Conservation (phyloP, 2,329 filamentous ascomycete genomes). For the Exophiala lecanii-corni region DNA sequence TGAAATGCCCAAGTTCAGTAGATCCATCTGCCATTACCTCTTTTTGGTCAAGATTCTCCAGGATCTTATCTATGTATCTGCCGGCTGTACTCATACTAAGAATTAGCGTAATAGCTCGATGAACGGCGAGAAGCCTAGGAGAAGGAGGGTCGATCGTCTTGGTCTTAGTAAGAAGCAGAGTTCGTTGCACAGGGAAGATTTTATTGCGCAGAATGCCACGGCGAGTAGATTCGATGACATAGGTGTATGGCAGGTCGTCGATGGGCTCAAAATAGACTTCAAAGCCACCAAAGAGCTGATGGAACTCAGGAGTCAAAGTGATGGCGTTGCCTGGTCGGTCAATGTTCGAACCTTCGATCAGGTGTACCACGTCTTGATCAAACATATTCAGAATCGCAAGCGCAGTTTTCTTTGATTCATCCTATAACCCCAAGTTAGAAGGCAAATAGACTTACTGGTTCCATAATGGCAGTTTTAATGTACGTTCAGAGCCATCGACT, state of each 20-base stretch:
- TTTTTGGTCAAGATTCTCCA: slow-evolving; percentile 25
- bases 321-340: slow-evolving; percentile 40
- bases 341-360: slow-evolving; percentile 39
- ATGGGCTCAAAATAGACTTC: slow-evolving; percentile 24
- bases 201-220: slow-evolving; percentile 11
- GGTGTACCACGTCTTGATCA: slow-evolving; percentile 32
- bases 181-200: slow-evolving; percentile 25
- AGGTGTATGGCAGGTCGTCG: slow-evolving; percentile 11
- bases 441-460: too few species aligned
- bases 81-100: slow-evolving; percentile 22
- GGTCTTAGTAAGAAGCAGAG: slow-evolving; percentile 26
- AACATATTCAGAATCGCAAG: too few species aligned
- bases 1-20: slow-evolving; percentile 11
- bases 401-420: too few species aligned
- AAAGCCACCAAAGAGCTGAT: slow-evolving; percentile 33
- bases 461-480: too few species aligned
- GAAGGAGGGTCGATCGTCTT: slow-evolving; percentile 32
- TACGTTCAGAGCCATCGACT: too few species aligned
- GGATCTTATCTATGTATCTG: slow-evolving; percentile 24
- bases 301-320: slow-evolving; percentile 29
- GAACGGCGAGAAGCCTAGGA: slow-evolving; percentile 25
- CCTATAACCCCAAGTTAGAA: too few species aligned
- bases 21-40: slow-evolving; percentile 17
- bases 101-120: slow-evolving; percentile 28
- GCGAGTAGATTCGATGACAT: slow-evolving; percentile 12